Base-by-base conservation (phyloP, 306 rosid species). In the Lathyrus sativus region DNA sequence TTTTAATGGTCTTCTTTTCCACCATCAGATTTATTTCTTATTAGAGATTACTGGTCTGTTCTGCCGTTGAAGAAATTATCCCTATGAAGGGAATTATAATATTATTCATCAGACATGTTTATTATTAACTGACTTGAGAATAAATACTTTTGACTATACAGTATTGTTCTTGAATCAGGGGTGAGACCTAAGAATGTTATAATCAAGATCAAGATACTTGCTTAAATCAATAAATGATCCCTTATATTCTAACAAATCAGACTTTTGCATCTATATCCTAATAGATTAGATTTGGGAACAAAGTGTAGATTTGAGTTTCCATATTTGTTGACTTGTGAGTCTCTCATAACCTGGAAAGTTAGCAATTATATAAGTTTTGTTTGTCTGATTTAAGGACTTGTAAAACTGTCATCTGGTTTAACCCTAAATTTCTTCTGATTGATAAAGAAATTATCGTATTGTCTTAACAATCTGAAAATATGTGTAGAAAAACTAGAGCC, bases 1-100 rank as follows among this genome's bases (percentile, higher is more conserved):
- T 95, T 88, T 97, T 95, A 95, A 95, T 75, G 71, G 75, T 71
- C 78, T 65, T 72, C 71, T 62, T 54, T 74, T 45, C 17, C 48
- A 8, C 29, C 17, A 11, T 75, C n/a, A 13, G 9, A 44, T 61
- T 33, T 57, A 29, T 60, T 68, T 74, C 61, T 73, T 60, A 39
- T 54, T 62, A 38, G 19, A 62, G 62, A 59, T 43, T 64, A 61
- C 38, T 50, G 53, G 51, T 73, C 24, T 29, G 46, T 3, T 50
- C 26, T 50, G 56, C 15, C 60, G 39, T 70, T 59, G 60, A 19
- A 26, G 41, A 68, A 46, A 63, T 62, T 57, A 49, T 75, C 49
- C 28, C 38, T 38, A 18, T 43, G 67, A 31, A 55, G 62, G 49
- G 38, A 57, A 71, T 28, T 15, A 55, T 65, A 73, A 68, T 70